Base-by-base conservation (phyloP, 1,284 basidiomycete genomes). In the Coriolopsis trogii region DNA sequence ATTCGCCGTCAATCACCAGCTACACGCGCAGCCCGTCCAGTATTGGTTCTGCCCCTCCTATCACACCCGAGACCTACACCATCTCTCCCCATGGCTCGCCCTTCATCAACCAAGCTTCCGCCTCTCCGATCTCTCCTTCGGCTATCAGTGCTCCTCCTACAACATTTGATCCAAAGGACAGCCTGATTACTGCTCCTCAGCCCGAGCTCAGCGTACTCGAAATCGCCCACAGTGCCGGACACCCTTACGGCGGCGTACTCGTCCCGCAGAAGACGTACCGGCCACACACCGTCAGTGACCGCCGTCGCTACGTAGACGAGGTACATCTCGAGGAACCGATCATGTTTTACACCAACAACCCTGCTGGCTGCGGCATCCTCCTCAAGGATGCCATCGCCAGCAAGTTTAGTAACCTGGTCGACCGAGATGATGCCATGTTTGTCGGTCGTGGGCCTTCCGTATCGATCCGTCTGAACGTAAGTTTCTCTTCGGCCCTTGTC, bases 251-350 rank as follows among this genome's bases (percentile, higher is more conserved):
- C 20, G 62, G 65, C 1, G 51, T 43, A 5, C 47, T 70, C 21
- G 67, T 90, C 10, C 86, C 84, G 5, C 87, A 90, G 66, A 69
- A 60, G 34, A 80, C 85, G 67, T 90, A 90, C 63, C 79, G 79
- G 54, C 88, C 87, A 1, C 83, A 86, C 60, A 90, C 88, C 6
- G 82, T 81, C 46, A 87, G 84, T 52, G 88, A 90, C 64, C 77
- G 80, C 28, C 79, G 82, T 30, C 82, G 87, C 26, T 90, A 90
- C 58, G 85, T 90, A 30, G 82, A 82, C 46, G 84, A 88, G 41
- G 80, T 84, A 29, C 62, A 74, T 1, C 72, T 90, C 28, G 81
- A 84, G 61, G 62, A 65, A 2, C 85, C 87, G 0, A 82, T 90
- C 52, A 77, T 79, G 58, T 90, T 90, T 63, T 73, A 68, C 63